Evolutionary conservation across 2,329 filamentous ascomycete genomes (phyloP).

Genomic region (Penicillium sp.): DNA sequence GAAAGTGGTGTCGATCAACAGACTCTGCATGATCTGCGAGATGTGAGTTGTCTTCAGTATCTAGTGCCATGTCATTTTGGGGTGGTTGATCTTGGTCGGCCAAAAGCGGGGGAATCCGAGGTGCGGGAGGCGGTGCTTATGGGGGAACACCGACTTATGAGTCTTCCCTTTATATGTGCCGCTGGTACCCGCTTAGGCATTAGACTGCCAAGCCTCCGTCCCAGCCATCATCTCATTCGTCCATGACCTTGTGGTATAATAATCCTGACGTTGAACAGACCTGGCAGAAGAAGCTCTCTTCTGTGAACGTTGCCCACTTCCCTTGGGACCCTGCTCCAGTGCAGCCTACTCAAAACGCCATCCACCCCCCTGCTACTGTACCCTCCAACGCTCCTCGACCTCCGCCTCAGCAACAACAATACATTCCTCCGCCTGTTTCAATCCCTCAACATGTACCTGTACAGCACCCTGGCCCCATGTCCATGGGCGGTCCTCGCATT

Average conservation of each 20-base stretch:
- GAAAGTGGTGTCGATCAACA: conserved; percentile 89
- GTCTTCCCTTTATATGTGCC: conserved; percentile 43
- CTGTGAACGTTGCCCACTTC: conserved; percentile 81
- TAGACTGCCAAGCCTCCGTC: conserved; percentile 24
- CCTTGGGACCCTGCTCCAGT: conserved; percentile 88
- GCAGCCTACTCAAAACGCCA: conserved; percentile 55
- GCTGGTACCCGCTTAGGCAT: conserved; percentile 31
- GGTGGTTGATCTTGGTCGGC: conserved; percentile 31
- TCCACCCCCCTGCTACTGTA: conserved; percentile 42
- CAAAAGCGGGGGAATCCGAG: conserved; percentile 33
- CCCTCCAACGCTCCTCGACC: conserved; percentile 48
- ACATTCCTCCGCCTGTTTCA: conserved; percentile 38
- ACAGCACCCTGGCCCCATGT: conserved; percentile 25
- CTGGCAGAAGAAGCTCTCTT: conserved; percentile 91
- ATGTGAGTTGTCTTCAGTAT: conserved; percentile 62
- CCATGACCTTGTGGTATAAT: conserved; percentile 1
- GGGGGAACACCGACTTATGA: conserved; percentile 43
- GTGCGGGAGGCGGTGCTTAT: conserved; percentile 40
- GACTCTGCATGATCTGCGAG: conserved; percentile 82
- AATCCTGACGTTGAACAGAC: conserved; percentile 57
- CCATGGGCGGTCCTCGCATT: conserved; percentile 45
- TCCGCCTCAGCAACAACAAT: conserved; percentile 35
- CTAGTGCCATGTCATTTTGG: conserved; percentile 10
- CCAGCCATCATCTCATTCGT: conserved; percentile 17
- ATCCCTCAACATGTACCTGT: conserved; percentile 35